Conservation (phyloP, 345 rosid species). For the Stellera chamaejasme region DNA sequence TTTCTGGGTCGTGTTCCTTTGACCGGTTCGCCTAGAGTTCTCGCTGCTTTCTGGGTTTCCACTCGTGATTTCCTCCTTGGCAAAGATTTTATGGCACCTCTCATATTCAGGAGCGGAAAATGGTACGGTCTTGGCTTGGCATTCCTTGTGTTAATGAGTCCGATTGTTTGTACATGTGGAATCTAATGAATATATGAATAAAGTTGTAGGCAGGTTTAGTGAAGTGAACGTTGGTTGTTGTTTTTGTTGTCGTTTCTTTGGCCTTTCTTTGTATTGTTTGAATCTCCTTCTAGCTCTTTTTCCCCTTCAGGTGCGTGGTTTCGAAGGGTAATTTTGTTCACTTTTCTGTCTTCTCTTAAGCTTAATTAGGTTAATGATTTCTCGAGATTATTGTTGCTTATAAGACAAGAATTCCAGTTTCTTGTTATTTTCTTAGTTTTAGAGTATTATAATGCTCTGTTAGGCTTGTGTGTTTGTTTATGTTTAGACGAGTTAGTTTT, state of each 20-base stretch:
- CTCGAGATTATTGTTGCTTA: no score
- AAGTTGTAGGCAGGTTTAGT: no score
- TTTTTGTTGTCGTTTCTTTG: no score
- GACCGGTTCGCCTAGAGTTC: conserved; percentile 10
- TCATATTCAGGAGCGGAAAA: conserved; percentile 22
- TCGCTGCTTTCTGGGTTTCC: conserved; percentile 9
- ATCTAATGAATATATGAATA: neutral
- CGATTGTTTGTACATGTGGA: neutral
- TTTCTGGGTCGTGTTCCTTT: conserved; percentile 22
- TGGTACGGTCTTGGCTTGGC: conserved; percentile 16
- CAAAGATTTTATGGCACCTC: conserved; percentile 15
- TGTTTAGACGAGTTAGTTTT: neutral
- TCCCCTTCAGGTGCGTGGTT: no score
- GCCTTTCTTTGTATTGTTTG: no score
- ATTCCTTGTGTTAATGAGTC: neutral
- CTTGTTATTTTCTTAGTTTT: neutral
- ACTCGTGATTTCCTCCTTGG: neutral
- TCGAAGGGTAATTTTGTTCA: no score
- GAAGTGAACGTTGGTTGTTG: no score
- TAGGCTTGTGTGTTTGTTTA: neutral
- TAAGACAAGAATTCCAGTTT: no score
- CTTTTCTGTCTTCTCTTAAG: no score
- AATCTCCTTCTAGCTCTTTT: no score
- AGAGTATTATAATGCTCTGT: neutral
- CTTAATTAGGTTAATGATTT: no score